Percentiles rank a stretch among this genome's conserved stretches.
These are phyloP conservation scores for Hydnum rufescens DNA, from an alignment of 768 basidiomycete genomes.

Conservation along the genomic window DNA sequence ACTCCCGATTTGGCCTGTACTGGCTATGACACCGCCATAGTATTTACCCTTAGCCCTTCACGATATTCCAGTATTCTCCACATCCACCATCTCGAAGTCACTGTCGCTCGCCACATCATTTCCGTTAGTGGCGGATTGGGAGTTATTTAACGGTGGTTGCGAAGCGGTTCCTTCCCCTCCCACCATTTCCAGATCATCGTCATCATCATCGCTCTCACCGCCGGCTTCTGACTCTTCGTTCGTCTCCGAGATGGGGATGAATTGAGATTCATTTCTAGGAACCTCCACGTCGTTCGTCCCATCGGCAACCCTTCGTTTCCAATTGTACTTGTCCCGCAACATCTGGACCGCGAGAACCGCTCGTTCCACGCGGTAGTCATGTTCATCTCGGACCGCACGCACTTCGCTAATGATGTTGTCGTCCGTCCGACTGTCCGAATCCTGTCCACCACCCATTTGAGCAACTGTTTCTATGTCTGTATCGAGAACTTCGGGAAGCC, in stretches of 20 bases:
- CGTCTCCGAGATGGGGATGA: neutral
- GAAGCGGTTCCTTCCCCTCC: no score
- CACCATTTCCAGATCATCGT: neutral
- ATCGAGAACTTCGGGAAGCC: constrained; percentile 54
- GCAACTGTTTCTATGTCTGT: constrained; percentile 53
- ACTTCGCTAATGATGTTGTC: constrained; percentile 9
- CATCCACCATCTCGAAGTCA: no score
- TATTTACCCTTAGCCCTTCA: no score
- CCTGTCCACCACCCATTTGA: constrained; percentile 21
- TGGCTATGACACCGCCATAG: no score
- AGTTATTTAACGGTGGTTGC: no score
- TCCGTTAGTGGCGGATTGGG: no score
- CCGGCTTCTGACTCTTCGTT: neutral
- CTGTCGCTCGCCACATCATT: no score
- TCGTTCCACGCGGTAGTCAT: constrained; percentile 57
- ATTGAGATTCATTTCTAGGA: neutral
- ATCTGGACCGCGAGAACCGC: constrained; percentile 63
- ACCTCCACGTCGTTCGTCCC: neutral
- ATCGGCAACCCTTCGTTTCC: constrained; percentile 26
- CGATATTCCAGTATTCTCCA: no score
- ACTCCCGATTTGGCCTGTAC: no score
- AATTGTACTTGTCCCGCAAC: constrained; percentile 62
- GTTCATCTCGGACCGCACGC: constrained; percentile 33
- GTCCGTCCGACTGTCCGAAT: neutral
- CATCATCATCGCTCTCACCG: neutral